Percentiles rank a stretch among this genome's conserved stretches.
Evolutionary conservation across 2,329 filamentous ascomycete genomes (phyloP).

Genomic region (Monosporascus cannonballus): DNA sequence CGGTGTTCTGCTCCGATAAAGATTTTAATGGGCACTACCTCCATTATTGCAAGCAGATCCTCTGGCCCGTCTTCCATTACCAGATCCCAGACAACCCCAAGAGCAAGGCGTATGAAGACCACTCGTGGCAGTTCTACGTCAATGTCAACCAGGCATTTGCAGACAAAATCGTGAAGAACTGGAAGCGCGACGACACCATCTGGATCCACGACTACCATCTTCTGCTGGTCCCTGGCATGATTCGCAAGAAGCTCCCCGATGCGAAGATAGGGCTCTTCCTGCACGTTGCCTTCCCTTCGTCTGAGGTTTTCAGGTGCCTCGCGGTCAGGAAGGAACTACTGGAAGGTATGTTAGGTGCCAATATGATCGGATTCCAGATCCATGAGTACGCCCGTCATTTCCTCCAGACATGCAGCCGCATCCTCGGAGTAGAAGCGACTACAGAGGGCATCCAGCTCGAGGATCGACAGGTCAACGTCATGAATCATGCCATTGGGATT

Average conservation of each 20-base stretch:
- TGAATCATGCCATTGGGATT: slow-evolving; percentile 82
- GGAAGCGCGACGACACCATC: slow-evolving; percentile 87
- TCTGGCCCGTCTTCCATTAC: slow-evolving; percentile 98
- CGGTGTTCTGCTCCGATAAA: slow-evolving; percentile 81
- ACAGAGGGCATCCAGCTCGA: slow-evolving; percentile 85
- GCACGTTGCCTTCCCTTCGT: slow-evolving; percentile 91
- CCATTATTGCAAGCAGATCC: slow-evolving; percentile 95
- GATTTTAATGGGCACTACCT: slow-evolving; percentile 93
- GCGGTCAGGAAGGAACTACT: slow-evolving; percentile 81
- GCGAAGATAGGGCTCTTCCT: slow-evolving; percentile 96
- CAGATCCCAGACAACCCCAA: slow-evolving; percentile 97
- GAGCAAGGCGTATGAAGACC: slow-evolving; percentile 96
- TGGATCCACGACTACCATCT: slow-evolving; percentile 98
- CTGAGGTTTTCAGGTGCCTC: slow-evolving; percentile 89
- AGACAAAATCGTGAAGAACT: slow-evolving; percentile 81
- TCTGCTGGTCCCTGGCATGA: slow-evolving; percentile 79
- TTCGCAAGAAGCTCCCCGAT: slow-evolving; percentile 83
- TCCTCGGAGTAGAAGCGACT: slow-evolving; percentile 85
- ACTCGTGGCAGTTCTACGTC: slow-evolving; percentile 93
- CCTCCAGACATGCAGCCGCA: slow-evolving; percentile 86
- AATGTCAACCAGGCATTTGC: slow-evolving; percentile 91
- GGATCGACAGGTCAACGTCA: slow-evolving; percentile 87
- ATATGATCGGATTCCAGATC: slow-evolving; percentile 89
- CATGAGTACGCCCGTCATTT: slow-evolving; percentile 92
- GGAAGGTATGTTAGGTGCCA: slow-evolving; percentile 88